A percentile compares a stretch with the other conserved stretches of the same genome.
These are phyloP conservation scores for Penicillium samsonianum DNA, from an alignment of 495 filamentous ascomycete genomes.

Conservation along the genomic window DNA sequence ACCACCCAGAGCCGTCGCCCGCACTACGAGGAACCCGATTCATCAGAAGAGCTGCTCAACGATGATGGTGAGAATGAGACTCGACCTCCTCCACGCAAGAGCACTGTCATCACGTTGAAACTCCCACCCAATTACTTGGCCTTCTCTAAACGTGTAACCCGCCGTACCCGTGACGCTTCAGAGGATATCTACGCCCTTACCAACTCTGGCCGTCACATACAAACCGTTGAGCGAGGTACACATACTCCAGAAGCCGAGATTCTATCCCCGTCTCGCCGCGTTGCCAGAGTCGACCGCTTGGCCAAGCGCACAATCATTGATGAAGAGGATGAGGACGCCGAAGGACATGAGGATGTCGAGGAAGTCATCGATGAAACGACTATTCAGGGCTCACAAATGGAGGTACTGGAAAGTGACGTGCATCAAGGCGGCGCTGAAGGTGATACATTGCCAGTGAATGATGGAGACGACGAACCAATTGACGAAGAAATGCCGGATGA, in stretches of 20 bases:
- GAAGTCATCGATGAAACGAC: slow-evolving; percentile 34
- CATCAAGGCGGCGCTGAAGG: slow-evolving; percentile 42
- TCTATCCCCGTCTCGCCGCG: slow-evolving; percentile 45
- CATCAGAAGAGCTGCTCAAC: slow-evolving; percentile 26
- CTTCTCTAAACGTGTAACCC: slow-evolving; percentile 54
- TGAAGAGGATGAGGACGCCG: slow-evolving; percentile 56
- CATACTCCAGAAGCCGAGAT: slow-evolving; percentile 62
- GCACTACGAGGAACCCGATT: slow-evolving; percentile 40
- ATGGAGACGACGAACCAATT: slow-evolving; percentile 25
- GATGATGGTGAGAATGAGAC: slow-evolving; percentile 44
- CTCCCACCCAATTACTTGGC: slow-evolving; percentile 28
- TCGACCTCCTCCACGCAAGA: slow-evolving; percentile 35
- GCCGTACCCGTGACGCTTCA: slow-evolving; percentile 58
- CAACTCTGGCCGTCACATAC: slow-evolving; percentile 73
- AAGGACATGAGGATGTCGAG: slow-evolving; percentile 35
- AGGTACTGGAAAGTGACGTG: slow-evolving; percentile 44
- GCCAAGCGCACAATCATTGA: slow-evolving; percentile 59
- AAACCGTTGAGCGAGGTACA: slow-evolving; percentile 60
- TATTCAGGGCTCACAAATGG: slow-evolving; percentile 40
- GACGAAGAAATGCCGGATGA: slow-evolving; percentile 48
- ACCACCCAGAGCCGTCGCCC: slow-evolving; percentile 52
- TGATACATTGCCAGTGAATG: slow-evolving; percentile 24
- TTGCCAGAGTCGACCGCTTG: slow-evolving; percentile 58
- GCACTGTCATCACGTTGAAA: slow-evolving; percentile 48
- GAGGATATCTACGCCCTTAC: slow-evolving; percentile 67